Evolutionary conservation across 2,329 filamentous ascomycete genomes (phyloP).

Genomic region (Microascus cirrosus): DNA sequence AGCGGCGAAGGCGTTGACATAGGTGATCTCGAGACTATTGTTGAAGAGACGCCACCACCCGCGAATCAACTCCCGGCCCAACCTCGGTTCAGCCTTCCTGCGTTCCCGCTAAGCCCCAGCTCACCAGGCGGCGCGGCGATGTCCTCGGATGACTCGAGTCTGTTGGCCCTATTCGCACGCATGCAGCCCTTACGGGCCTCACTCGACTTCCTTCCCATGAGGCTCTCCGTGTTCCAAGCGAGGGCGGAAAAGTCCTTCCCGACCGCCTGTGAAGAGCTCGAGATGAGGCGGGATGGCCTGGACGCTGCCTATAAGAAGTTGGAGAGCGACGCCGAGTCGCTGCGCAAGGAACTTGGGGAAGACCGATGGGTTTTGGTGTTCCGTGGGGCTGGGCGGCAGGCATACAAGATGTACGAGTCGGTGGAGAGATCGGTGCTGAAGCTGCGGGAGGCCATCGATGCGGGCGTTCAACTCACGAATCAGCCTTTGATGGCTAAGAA

Average conservation of each 20-base stretch:
- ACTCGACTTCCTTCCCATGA: slow-evolving; percentile 91
- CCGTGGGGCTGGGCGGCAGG: slow-evolving; percentile 80
- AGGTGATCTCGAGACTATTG: slow-evolving; percentile 82
- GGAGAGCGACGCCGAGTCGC: slow-evolving; percentile 77
- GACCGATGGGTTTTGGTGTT: slow-evolving; percentile 96
- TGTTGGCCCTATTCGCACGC: slow-evolving; percentile 82
- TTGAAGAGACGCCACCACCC: slow-evolving; percentile 67
- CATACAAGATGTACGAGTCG: slow-evolving; percentile 93
- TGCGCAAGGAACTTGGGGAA: slow-evolving; percentile 84
- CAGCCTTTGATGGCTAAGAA: slow-evolving; percentile 63
- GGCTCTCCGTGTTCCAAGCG: slow-evolving; percentile 73
- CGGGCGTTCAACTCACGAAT: slow-evolving; percentile 62
- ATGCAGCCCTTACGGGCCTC: slow-evolving; percentile 93
- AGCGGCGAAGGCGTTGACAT: slow-evolving; percentile 64
- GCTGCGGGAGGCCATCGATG: slow-evolving; percentile 68
- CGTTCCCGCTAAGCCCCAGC: slow-evolving; percentile 51
- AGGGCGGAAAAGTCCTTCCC: slow-evolving; percentile 73
- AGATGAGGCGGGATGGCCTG: slow-evolving; percentile 60
- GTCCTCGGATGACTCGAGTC: slow-evolving; percentile 72
- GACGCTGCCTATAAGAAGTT: slow-evolving; percentile 83
- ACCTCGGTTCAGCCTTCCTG: slow-evolving; percentile 58
- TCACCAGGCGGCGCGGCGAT: slow-evolving; percentile 43
- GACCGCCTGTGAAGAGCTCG: slow-evolving; percentile 80
- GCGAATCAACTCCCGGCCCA: slow-evolving; percentile 38
- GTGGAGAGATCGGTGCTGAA: slow-evolving; percentile 80